A percentile compares a stretch with the other conserved stretches of the same genome.
phyloP scores from a whole-genome alignment of 305 asterid species.

The Ajuga reptans region DNA sequence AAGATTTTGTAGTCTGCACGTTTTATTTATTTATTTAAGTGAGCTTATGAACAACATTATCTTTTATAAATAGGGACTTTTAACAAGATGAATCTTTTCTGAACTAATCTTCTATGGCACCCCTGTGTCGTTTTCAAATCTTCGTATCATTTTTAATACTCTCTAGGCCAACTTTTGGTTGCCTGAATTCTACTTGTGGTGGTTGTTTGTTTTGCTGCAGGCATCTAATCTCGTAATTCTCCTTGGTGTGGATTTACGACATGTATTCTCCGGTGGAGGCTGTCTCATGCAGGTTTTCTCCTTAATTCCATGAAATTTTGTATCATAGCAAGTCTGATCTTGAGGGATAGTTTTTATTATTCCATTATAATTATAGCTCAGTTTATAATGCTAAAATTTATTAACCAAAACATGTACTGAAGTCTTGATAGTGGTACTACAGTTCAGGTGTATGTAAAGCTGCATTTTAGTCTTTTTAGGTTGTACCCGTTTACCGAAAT shows the following conservation, averaged over 20 bases:
- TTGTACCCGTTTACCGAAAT: no score
- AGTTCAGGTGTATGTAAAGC: neutral
- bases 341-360: neutral
- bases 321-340: conserved; percentile 10
- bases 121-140: no score
- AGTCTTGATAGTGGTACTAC: neutral
- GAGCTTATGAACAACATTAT: neutral
- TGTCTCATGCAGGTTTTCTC: neutral
- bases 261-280: neutral
- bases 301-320: conserved; percentile 15
- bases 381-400: neutral
- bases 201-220: conserved; percentile 24
- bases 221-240: conserved; percentile 5
- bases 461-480: neutral
- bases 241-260: neutral
- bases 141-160: no score
- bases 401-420: neutral
- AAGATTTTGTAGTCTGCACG: no score
- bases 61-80: neutral
- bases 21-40: neutral
- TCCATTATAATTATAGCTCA: neutral
- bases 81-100: neutral
- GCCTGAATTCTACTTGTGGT: neutral
- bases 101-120: neutral
- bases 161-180: neutral